Percentiles rank a stretch among this genome's conserved stretches.
phyloP scores from a whole-genome alignment of 768 basidiomycete genomes.

The Macrolepiota albuminosa region DNA sequence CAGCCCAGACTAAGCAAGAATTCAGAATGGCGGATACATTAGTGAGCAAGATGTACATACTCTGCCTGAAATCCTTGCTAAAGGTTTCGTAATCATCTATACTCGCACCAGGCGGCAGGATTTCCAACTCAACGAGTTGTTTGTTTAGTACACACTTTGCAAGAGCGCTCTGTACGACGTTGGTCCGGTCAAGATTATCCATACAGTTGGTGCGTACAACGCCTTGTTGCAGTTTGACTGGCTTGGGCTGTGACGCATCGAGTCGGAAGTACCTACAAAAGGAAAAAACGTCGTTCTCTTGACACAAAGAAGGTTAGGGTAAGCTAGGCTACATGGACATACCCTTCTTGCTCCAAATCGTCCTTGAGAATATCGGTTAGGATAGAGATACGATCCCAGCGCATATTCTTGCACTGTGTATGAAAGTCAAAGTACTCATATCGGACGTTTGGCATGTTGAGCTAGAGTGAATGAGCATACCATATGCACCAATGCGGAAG shows the following conservation, averaged over 20 bases:
- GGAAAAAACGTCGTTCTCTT: neutral
- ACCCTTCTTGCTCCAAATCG: conserved; percentile 70
- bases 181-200: conserved; percentile 96
- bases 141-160: conserved; percentile 80
- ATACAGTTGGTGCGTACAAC: conserved; percentile 94
- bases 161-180: conserved; percentile 90
- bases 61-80: conserved; percentile 80
- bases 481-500: conserved; percentile 2
- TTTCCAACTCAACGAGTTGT: conserved; percentile 70
- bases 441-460: conserved; percentile 61
- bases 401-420: conserved; percentile 89
- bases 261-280: conserved; percentile 73
- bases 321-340: conserved; percentile 14
- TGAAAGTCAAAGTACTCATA: conserved; percentile 99
- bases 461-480: conserved; percentile 30
- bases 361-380: conserved; percentile 74
- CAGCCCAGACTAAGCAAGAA: conserved; percentile 80
- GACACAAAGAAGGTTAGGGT: neutral
- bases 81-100: conserved; percentile 81
- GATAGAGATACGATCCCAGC: conserved; percentile 87
- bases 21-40: neutral
- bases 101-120: conserved; percentile 64
- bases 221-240: conserved; percentile 63
- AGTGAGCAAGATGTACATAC: conserved; percentile 43
- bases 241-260: conserved; percentile 40